Evolutionary conservation across 768 basidiomycete genomes (phyloP).

Genomic region (Amanita phalloides): DNA sequence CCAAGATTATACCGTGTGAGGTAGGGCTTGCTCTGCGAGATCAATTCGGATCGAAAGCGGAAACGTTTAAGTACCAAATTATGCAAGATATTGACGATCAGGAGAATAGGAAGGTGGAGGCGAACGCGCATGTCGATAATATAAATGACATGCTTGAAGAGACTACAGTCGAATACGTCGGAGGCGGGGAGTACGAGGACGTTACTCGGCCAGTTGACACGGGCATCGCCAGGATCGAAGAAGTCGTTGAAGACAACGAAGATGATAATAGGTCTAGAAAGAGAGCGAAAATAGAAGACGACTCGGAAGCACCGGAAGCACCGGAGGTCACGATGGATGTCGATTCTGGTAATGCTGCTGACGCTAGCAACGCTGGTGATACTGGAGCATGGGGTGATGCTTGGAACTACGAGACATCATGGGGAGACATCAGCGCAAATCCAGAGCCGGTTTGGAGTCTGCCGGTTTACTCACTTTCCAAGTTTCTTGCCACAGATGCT

Average conservation of each 20-base stretch:
- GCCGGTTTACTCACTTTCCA: constrained; percentile 19
- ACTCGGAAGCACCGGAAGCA: constrained; percentile 3
- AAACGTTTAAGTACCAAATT: constrained; percentile 3
- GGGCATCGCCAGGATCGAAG: constrained; percentile 21
- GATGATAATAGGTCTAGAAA: constrained; percentile 22
- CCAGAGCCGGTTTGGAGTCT: constrained; percentile 10
- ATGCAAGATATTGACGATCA: constrained; percentile 1
- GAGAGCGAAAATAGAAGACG: constrained; percentile 10
- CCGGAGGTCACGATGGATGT: not conserved
- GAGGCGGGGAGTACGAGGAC: not conserved
- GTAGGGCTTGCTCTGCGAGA: constrained; percentile 5
- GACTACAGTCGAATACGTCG: constrained; percentile 3
- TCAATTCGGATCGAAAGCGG: constrained; percentile 7
- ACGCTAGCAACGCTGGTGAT: not conserved
- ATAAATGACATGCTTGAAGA: not conserved
- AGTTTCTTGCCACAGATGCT: constrained; percentile 42
- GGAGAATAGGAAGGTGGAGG: constrained; percentile 33
- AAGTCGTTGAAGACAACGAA: constrained; percentile 19
- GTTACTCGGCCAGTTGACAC: constrained; percentile 22
- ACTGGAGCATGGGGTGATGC: not conserved
- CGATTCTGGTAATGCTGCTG: not conserved
- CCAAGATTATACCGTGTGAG: constrained; percentile 8
- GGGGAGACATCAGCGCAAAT: not conserved
- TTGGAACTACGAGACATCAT: not conserved
- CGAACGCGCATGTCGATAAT: not conserved